Base-by-base conservation (phyloP, 768 basidiomycete genomes). In the Artomyces pyxidatus region DNA sequence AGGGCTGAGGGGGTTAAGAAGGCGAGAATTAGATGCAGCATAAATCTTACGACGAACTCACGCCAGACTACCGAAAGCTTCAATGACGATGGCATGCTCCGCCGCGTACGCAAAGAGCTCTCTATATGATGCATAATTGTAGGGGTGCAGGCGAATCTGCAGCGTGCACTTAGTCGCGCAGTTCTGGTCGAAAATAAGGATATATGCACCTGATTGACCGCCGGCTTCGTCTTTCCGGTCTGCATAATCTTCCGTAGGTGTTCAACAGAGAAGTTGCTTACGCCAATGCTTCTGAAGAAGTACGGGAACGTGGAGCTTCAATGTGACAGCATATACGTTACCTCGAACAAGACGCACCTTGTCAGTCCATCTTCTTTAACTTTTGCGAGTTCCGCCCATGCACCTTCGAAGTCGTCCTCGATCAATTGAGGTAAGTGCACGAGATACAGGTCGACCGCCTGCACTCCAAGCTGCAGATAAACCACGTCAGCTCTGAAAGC, bases 121-220 rank as follows among this genome's bases (percentile, higher is more conserved):
- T 47, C 74, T 68, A 12, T 71, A 72, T 6, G 71, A 66, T 40
- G 74, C 71, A 69, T 76, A 78, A 32, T 81, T 71, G 58, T 81
- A 83, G n/a, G 83, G 81, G 62, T 85, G 80, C 9, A 82, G 62
- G 49, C 75, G 74, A 47, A 84, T 77, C 77, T 83, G 22, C 8
- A 10, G 41, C 14, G 43, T 56, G 10, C 48, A 19, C 40, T 37
- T 22, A 32, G n/a, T n/a, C n/a, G 11, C 55, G 41, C 6, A 10
- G 32, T 35, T n/a, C 10, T 9, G 32, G 32, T 9, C 10, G 32
- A n/a, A 35, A 10, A 35, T 35, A 35, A n/a, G 39, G 9, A 8
- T 12, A 11, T 10, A 21, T 19, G 39, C 23, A 75, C 80, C 65
- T 84, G 81, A 58, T 83, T 81, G 22, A 78, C 78, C 1, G 72